Conservation (phyloP, 2,329 filamentous ascomycete species). For the Diaporthe velutina region DNA sequence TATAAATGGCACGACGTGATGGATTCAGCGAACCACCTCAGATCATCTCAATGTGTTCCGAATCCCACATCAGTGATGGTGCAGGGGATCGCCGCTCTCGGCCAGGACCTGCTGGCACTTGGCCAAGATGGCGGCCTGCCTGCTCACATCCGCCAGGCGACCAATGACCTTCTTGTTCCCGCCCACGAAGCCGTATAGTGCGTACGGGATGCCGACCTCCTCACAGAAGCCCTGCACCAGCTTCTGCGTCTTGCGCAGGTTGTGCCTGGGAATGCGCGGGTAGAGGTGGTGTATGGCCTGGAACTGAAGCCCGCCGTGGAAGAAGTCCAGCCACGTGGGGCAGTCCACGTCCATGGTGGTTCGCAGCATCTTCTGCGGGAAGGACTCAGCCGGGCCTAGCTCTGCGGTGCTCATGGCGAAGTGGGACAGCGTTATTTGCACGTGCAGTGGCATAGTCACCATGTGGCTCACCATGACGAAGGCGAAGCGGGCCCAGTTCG, state of each 20-base stretch:
- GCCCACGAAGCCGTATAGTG: slow-evolving; percentile 85
- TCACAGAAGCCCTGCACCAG: slow-evolving; percentile 85
- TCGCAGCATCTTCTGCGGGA: slow-evolving; percentile 89
- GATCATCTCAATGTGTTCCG: background rate
- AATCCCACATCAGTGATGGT: slow-evolving; percentile 36
- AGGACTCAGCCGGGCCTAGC: slow-evolving; percentile 85
- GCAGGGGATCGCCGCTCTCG: slow-evolving; percentile 46
- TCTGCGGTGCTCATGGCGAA: slow-evolving; percentile 95
- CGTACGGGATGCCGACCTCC: slow-evolving; percentile 87
- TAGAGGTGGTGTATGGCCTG: slow-evolving; percentile 91
- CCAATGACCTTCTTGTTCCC: slow-evolving; percentile 86
- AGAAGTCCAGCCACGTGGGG: slow-evolving; percentile 87
- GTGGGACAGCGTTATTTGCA: slow-evolving; percentile 92
- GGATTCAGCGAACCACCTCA: background rate
- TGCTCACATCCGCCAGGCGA: slow-evolving; percentile 81
- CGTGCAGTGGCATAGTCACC: slow-evolving; percentile 83
- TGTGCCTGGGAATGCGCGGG: slow-evolving; percentile 86
- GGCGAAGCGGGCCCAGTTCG: slow-evolving; percentile 75
- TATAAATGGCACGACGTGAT: background rate
- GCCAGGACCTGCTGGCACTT: slow-evolving; percentile 75
- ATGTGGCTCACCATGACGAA: slow-evolving; percentile 87
- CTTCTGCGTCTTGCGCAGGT: slow-evolving; percentile 80
- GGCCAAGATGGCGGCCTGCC: slow-evolving; percentile 81
- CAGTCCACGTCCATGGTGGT: slow-evolving; percentile 96
- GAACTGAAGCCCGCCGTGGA: slow-evolving; percentile 91